Evolutionary conservation across 495 filamentous ascomycete species (phyloP), one percentile per base, ranked within the genome.

Genomic region (Podospora australis): DNA sequence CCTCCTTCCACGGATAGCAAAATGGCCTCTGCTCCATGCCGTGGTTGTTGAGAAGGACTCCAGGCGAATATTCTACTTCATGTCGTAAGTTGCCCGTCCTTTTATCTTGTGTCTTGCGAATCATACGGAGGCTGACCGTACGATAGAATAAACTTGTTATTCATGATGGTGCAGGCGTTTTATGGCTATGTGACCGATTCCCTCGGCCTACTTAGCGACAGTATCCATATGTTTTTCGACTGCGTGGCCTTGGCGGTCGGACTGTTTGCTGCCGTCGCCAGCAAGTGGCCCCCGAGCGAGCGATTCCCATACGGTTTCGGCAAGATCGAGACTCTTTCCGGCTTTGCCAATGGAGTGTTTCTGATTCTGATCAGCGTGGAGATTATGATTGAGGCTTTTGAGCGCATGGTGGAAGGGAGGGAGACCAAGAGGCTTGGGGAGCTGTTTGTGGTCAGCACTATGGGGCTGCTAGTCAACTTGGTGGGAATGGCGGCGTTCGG

Each of bases 181-280:
- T 99, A 99, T 60, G 92, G 92, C 25, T 90, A 92, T 54, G 62
- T 88, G 10, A 96, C 90, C 5, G 90, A 92, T 46, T 97, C 94
- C 1, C 75, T 99, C 6, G 92, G 92, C 1, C 75, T 99, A 2
- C 81, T 99, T 4, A 95, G 88, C 55, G 92, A 99, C 66, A 96
- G 88, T 59, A 94, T 99, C 51, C 92, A 99, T 67, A 99, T 99
- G 92, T 94, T 99, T 62, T 99, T 99, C 54, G 92, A 99, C 65
- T 99, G 92, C 54, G 77, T 96, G 11, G 92, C 92, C 16, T 76
- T 99, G 17, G 83, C 86, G 1, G 87, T 97, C 13, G 92, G 92
- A 11, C 77, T 99, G 7, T 88, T 88, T 56, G 92, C 92, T n/a
- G 84, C 94, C 9, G 88, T 99, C 10, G 91, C 94, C 76, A 94